Conservation (phyloP, 148 eudicot species). For the Dysphania ambrosioides region DNA sequence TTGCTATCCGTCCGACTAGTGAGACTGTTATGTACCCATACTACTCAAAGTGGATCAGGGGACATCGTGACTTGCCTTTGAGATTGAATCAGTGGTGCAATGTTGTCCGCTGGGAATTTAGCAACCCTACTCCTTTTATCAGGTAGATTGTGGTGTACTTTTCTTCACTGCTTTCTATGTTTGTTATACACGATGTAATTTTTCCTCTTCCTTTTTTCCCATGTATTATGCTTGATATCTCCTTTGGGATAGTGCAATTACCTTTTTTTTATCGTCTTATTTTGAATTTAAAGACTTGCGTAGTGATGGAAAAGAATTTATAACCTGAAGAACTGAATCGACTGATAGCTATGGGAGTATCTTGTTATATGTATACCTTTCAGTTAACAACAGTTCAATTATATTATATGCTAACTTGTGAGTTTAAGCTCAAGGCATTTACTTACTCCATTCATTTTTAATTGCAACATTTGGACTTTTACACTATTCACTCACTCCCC, state of each 20-base stretch:
- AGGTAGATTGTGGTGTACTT: constrained; percentile 40
- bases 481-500: too few species aligned
- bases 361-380: neutral
- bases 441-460: too few species aligned
- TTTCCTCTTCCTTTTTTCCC: too few species aligned
- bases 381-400: neutral
- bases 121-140: constrained; percentile 98
- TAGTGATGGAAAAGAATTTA: too few species aligned
- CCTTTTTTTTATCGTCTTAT: too few species aligned
- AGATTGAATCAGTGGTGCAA: constrained; percentile 97
- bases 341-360: too few species aligned
- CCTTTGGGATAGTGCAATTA: too few species aligned
- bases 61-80: constrained; percentile 92
- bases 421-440: neutral
- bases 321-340: too few species aligned
- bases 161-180: neutral
- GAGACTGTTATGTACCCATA: constrained; percentile 99
- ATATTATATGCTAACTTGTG: neutral
- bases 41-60: constrained; percentile 96
- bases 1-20: constrained; percentile 99
- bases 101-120: constrained; percentile 98
- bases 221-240: too few species aligned
- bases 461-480: too few species aligned
- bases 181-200: neutral
- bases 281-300: too few species aligned